Evolutionary conservation across 164 flowering plant genomes (phyloP).

Genomic region (Houttuynia cordata): DNA sequence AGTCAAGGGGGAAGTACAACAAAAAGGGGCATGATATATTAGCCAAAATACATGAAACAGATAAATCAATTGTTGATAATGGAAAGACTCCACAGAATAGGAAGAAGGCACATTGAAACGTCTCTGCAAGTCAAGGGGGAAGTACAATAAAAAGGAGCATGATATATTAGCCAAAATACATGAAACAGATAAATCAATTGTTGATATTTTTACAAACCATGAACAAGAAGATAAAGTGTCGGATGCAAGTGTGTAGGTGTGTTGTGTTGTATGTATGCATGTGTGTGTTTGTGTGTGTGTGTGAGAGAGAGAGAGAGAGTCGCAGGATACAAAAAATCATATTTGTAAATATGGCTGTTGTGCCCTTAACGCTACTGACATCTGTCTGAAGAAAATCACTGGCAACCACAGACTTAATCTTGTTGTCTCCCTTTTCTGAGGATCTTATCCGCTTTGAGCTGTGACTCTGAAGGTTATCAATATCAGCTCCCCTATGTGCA

Average conservation of each 20-base stretch:
- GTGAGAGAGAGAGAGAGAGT: background rate
- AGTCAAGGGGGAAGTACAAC: constrained; percentile 33
- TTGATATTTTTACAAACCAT: too few species aligned
- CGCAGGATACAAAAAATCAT: constrained; percentile 86
- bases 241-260: background rate
- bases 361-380: constrained; percentile 52
- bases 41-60: background rate
- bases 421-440: constrained; percentile 42
- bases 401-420: constrained; percentile 51
- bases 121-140: constrained; percentile 52
- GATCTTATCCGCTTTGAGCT: constrained; percentile 29
- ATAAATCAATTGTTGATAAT: constrained; percentile 6
- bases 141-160: background rate
- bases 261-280: background rate
- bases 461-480: constrained; percentile 22
- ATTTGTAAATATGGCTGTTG: constrained; percentile 53
- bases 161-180: too few species aligned
- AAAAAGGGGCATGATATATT: too few species aligned
- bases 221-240: too few species aligned
- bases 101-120: constrained; percentile 67
- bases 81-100: constrained; percentile 59
- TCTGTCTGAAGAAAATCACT: constrained; percentile 77
- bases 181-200: too few species aligned
- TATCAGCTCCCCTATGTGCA: constrained; percentile 42
- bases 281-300: background rate